Evolutionary conservation across 306 rosid species (phyloP).

Genomic region (Abrus precatorius): DNA sequence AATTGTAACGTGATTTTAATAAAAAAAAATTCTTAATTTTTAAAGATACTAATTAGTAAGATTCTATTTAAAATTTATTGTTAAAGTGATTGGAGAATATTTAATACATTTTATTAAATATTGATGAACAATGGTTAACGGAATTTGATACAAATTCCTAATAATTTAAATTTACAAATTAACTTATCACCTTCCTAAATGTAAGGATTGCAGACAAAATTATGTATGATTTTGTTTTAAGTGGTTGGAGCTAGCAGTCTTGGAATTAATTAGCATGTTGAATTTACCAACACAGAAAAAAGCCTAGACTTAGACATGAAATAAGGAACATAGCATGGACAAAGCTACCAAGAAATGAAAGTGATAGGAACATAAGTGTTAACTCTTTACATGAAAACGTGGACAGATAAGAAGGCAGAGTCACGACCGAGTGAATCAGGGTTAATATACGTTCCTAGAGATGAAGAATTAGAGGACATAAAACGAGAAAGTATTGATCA

Average conservation of each 20-base stretch:
- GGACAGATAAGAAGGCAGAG: slow-evolving; percentile 50
- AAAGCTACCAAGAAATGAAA: neutral
- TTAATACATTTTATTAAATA: neutral
- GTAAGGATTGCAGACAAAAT: neutral
- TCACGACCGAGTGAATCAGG: slow-evolving; percentile 35
- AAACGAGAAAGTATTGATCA: slow-evolving; percentile 48
- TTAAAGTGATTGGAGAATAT: neutral
- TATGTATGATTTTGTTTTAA: neutral
- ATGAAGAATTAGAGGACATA: slow-evolving; percentile 57
- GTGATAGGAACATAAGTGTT: neutral
- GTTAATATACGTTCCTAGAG: slow-evolving; percentile 58
- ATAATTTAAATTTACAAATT: neutral
- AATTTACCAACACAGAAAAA: neutral
- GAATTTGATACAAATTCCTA: neutral
- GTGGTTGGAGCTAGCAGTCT: neutral
- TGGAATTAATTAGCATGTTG: neutral
- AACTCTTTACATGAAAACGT: slow-evolving; percentile 20
- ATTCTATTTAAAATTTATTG: too few species aligned
- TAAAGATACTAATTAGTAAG: too few species aligned
- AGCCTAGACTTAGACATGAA: neutral
- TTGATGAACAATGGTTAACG: too few species aligned
- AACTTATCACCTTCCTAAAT: neutral
- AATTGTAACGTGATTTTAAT: too few species aligned
- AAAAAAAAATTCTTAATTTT: too few species aligned
- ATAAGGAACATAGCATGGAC: neutral